A percentile compares a stretch with the other conserved stretches of the same genome.
Evolutionary conservation across 768 basidiomycete species (phyloP).

Genomic region (Hydnomerulius pinastri): DNA sequence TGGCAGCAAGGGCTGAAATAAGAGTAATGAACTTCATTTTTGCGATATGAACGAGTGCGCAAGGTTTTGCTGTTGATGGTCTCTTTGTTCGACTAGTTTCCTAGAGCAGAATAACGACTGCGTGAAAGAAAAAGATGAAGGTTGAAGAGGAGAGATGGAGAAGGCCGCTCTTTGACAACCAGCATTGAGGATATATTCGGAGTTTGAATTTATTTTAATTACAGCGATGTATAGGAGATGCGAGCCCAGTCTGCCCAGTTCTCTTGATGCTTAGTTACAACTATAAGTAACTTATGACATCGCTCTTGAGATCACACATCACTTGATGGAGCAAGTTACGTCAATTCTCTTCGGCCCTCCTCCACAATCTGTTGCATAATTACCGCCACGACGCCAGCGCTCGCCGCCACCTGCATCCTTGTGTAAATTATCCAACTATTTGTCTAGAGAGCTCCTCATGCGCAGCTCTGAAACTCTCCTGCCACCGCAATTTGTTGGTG

Average conservation of each 20-base stretch:
- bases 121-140: constrained; percentile 6
- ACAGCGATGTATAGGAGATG: not conserved
- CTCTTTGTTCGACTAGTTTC: not conserved
- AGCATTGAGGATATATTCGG: constrained; percentile 18
- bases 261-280: too few species aligned
- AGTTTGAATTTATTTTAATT: constrained; percentile 28
- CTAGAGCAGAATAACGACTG: not conserved
- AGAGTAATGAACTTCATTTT: constrained; percentile 40
- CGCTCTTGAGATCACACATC: too few species aligned
- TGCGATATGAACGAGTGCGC: constrained; percentile 18
- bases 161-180: not conserved
- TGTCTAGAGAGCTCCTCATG: too few species aligned
- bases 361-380: too few species aligned
- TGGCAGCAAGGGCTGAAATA: constrained; percentile 30
- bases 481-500: too few species aligned
- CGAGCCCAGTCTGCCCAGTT: too few species aligned
- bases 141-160: not conserved
- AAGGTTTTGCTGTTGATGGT: constrained; percentile 14
- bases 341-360: not conserved
- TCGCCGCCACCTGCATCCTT: too few species aligned
- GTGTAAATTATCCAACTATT: too few species aligned
- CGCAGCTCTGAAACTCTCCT: too few species aligned
- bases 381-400: too few species aligned
- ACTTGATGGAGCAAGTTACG: too few species aligned
- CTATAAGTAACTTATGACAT: too few species aligned